These are phyloP conservation scores for Salix udensis DNA, from an alignment of 345 rosid species.

Conservation along the genomic window DNA sequence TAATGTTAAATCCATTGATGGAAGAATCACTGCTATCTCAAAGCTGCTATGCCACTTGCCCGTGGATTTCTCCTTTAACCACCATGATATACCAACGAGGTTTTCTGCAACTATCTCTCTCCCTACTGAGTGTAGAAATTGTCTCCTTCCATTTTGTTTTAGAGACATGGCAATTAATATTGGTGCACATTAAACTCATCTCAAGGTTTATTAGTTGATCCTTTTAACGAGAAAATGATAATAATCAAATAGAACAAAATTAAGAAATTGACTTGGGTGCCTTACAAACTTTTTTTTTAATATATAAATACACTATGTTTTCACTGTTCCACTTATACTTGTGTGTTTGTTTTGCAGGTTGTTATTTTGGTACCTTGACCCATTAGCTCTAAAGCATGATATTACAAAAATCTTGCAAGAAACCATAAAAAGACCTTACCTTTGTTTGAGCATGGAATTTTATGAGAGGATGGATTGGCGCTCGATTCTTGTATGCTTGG, in stretches of 20 bases:
- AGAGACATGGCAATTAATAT: too few relatives aligned
- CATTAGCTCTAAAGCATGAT: slow-evolving; percentile 50
- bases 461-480: slow-evolving; percentile 56
- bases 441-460: slow-evolving; percentile 51
- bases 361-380: slow-evolving; percentile 69
- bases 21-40: slow-evolving; percentile 29
- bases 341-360: slow-evolving; percentile 37
- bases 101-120: slow-evolving; percentile 22
- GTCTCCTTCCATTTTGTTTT: neutral
- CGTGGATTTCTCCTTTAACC: slow-evolving; percentile 31
- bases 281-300: neutral
- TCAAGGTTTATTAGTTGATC: neutral
- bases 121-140: neutral
- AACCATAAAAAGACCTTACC: slow-evolving; percentile 56
- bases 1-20: slow-evolving; percentile 23
- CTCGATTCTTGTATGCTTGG: slow-evolving; percentile 40
- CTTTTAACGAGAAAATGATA: too few relatives aligned
- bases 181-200: neutral
- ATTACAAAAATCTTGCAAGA: slow-evolving; percentile 56
- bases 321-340: neutral
- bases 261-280: neutral
- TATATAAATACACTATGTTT: neutral
- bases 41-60: slow-evolving; percentile 49
- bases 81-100: slow-evolving; percentile 54
- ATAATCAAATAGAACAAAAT: neutral